Percentiles rank a stretch among this genome's conserved stretches.
Evolutionary conservation across 768 basidiomycete species (phyloP).

Genomic region (Podaxis sp.): DNA sequence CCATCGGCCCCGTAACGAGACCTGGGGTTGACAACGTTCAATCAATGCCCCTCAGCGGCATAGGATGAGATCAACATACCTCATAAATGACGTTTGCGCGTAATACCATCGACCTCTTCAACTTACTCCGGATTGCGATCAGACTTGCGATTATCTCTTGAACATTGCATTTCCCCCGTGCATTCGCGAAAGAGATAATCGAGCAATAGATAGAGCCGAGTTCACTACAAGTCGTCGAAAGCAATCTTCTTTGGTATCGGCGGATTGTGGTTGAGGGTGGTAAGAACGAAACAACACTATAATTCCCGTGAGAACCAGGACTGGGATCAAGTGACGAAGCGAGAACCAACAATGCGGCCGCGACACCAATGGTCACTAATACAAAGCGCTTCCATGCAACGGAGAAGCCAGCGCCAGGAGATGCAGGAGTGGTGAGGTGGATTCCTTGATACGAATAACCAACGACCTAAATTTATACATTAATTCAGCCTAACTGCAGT

Average conservation of each 20-base stretch:
- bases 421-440: constrained; percentile 44
- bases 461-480: constrained; percentile 44
- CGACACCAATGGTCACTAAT: constrained; percentile 69
- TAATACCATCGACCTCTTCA: constrained; percentile 58
- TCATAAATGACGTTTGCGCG: constrained; percentile 66
- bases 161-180: constrained; percentile 48
- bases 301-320: background rate
- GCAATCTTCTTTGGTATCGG: constrained; percentile 64
- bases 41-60: background rate
- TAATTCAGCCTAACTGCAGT: background rate
- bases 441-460: constrained; percentile 75
- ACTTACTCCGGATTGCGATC: constrained; percentile 74
- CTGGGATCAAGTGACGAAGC: background rate
- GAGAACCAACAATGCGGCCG: constrained; percentile 67
- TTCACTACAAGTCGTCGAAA: constrained; percentile 68
- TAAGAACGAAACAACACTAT: constrained; percentile 65
- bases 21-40: constrained; percentile 35
- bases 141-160: constrained; percentile 60
- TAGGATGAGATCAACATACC: constrained; percentile 34
- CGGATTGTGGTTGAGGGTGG: constrained; percentile 79
- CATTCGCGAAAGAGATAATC: constrained; percentile 70
- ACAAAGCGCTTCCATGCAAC: constrained; percentile 79
- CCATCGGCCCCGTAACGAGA: constrained; percentile 78
- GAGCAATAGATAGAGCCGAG: constrained; percentile 75
- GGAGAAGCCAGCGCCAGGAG: constrained; percentile 57